Evolutionary conservation across 805 yeast species (phyloP).

Genomic region (Candida broadrunensis): DNA sequence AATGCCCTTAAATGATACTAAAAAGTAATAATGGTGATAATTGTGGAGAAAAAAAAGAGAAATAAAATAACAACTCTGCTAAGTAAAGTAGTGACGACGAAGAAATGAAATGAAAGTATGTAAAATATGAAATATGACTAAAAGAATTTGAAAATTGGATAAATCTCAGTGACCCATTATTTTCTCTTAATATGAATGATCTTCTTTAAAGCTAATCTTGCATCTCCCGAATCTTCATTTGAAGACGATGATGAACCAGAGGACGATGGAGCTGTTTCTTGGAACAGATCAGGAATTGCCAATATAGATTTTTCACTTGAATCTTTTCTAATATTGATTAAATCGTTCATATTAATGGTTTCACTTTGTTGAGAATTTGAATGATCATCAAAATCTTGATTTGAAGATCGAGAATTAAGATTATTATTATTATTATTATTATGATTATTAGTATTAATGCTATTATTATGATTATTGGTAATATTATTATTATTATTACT

Average conservation of each 20-base stretch:
- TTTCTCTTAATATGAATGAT: constrained; percentile 30
- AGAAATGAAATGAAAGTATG: background rate
- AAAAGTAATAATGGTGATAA: too few relatives aligned
- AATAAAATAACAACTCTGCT: too few relatives aligned
- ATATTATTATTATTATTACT: too few relatives aligned
- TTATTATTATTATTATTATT: background rate
- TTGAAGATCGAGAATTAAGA: constrained; percentile 1
- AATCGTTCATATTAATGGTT: constrained; percentile 16
- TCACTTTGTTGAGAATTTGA: constrained; percentile 1
- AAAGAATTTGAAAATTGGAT: too few relatives aligned
- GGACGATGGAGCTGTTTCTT: background rate
- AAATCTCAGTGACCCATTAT: too few relatives aligned
- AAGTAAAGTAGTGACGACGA: too few relatives aligned
- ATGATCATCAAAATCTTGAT: constrained; percentile 3
- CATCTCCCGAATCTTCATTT: constrained; percentile 32
- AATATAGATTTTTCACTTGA: background rate
- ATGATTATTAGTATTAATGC: background rate
- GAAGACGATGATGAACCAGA: constrained; percentile 2
- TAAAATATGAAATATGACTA: too few relatives aligned
- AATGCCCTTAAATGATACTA: too few relatives aligned
- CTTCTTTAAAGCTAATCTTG: constrained; percentile 35
- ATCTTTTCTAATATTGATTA: constrained; percentile 11
- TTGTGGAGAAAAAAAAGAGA: too few relatives aligned
- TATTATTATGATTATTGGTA: background rate
- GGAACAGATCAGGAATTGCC: background rate